Base-by-base conservation (phyloP, 2,329 filamentous ascomycete species). In the Trichoderma oligosporum region DNA sequence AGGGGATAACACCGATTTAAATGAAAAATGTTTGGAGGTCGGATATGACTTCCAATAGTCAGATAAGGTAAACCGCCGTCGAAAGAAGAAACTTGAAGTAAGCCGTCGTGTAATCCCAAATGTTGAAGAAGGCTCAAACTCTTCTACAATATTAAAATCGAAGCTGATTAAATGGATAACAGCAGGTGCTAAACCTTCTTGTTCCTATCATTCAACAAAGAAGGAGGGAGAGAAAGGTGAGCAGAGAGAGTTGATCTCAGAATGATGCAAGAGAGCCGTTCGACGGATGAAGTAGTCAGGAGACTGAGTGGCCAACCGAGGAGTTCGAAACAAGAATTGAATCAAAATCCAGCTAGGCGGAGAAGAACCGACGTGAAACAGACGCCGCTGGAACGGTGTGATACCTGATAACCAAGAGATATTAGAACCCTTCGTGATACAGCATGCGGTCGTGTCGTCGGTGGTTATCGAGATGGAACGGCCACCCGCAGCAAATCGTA, bases 351-450 rank as follows among this genome's bases (percentile, higher is more conserved):
- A 36, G 49, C 45, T 25, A 54, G 52, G 27, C 45, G 36, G 36
- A 45, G 24, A 27, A 68, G 68, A 73, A 67, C 64, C 66, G 69
- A 62, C 63, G 78, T 80, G 68, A 71, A 75, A 80, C 78, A 74
- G 75, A 75, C 25, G 49, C 76, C 76, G 74, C 73, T 76, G 75
- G 74, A 76, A 72, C 45, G 20, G 39, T 69, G 77, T 77, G 73
- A 76, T 76, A 79, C 76, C 75, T 67, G 71, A 68, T 74, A 54
- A 27, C 68, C 74, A 72, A 71, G 71, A 70, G 72, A 70, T 73
- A 70, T 71, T 73, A 73, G 71, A 69, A 70, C 68, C 67, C 69
- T 68, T 68, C 71, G 78, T 79, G 67, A 73, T 74, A 81, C 78
- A 68, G 69, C 74, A 77, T 78, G 72, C 73, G 72, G 75, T 72